These are phyloP conservation scores for Trametes cubensis DNA, from an alignment of 768 basidiomycete genomes.

Conservation along the genomic window DNA sequence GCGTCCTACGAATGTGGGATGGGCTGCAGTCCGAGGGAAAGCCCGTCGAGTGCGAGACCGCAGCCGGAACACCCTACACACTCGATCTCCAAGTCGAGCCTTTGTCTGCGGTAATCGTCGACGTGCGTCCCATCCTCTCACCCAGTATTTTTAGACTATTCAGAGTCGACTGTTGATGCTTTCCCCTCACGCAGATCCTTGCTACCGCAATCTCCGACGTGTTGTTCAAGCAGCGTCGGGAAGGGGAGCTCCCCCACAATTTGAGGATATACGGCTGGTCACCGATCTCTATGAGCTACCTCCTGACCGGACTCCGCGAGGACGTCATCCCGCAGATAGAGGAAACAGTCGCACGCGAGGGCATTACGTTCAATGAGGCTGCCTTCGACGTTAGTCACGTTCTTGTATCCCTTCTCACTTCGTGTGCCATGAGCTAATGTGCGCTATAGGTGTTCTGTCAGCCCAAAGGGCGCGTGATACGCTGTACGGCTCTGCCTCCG, in stretches of 20 bases:
- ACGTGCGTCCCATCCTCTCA: not conserved
- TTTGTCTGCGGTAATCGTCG: not conserved
- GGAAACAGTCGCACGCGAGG: not conserved
- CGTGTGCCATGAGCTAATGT: not conserved
- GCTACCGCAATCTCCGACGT: not conserved
- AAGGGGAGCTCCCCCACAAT: not conserved
- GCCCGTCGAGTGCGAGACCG: too few relatives aligned
- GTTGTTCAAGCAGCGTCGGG: not conserved
- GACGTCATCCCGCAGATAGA: not conserved
- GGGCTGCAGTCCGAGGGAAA: too few relatives aligned
- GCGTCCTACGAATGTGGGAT: too few relatives aligned
- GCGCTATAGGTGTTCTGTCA: not conserved
- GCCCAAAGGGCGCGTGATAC: not conserved
- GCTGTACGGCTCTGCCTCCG: not conserved
- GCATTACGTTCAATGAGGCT: not conserved
- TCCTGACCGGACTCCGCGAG: not conserved
- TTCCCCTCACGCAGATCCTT: not conserved
- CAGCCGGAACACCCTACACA: too few relatives aligned
- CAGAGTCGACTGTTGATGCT: not conserved
- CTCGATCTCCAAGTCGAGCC: too few relatives aligned
- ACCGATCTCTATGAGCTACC: not conserved
- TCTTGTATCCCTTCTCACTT: not conserved
- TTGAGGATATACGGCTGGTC: conserved; percentile 2
- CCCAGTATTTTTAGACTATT: not conserved
- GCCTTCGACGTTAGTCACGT: not conserved